Evolutionary conservation across 257 asterid genomes (phyloP).

Genomic region (Mitragyna speciosa): DNA sequence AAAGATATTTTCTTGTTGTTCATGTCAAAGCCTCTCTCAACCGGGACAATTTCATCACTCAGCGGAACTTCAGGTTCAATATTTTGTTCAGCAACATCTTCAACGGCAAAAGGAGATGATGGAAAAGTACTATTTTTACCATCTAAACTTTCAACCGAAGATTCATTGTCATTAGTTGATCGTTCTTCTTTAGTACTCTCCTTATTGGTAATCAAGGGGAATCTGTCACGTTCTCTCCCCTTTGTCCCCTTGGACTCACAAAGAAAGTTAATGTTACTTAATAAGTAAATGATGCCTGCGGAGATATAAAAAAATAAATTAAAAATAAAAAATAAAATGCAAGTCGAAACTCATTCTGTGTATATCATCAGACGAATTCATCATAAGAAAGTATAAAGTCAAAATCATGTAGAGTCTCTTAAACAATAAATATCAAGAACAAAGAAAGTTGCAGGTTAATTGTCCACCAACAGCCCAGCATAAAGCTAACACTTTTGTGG

Average conservation of each 20-base stretch:
- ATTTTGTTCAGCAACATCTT: conserved; percentile 48
- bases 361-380: neutral
- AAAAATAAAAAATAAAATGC: neutral
- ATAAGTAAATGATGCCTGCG: neutral
- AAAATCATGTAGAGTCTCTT: neutral
- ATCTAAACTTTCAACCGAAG: conserved; percentile 46
- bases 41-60: conserved; percentile 41
- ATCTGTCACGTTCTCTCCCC: conserved; percentile 40
- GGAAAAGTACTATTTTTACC: conserved; percentile 43
- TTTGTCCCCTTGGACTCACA: conserved; percentile 45
- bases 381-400: neutral
- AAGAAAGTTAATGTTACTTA: neutral
- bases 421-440: neutral
- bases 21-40: conserved; percentile 41
- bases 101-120: conserved; percentile 44
- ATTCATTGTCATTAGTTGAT: conserved; percentile 37
- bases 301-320: too few species aligned
- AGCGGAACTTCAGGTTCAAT: conserved; percentile 38
- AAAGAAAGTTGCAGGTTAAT: neutral
- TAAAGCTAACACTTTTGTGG: neutral
- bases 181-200: conserved; percentile 38
- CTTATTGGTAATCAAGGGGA: conserved; percentile 42
- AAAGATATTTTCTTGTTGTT: conserved; percentile 43
- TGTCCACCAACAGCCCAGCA: neutral
- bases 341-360: neutral